Conservation (phyloP, 768 basidiomycete species). For the Auricularia cornea region DNA sequence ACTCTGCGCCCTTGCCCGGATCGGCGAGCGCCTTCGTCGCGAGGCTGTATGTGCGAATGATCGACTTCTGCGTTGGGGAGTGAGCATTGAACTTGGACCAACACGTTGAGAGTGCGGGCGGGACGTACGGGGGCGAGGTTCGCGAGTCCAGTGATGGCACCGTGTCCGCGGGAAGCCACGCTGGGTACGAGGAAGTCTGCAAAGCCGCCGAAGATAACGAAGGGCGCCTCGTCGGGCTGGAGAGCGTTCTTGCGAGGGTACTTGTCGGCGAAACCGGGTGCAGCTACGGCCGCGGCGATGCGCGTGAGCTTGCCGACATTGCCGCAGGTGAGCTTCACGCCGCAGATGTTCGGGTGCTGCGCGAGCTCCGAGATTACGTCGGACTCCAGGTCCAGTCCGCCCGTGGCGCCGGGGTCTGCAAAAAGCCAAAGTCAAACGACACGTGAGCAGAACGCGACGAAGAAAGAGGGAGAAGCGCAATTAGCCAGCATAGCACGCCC, state of each 20-base stretch:
- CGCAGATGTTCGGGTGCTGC: conserved; percentile 63
- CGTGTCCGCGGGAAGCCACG: conserved; percentile 64
- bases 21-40: conserved; percentile 50
- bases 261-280: conserved; percentile 42
- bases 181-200: conserved; percentile 76
- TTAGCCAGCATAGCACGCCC: neutral
- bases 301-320: conserved; percentile 88
- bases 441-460: neutral
- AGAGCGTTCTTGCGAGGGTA: conserved; percentile 50
- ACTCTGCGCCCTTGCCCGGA: conserved; percentile 24
- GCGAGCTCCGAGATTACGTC: conserved; percentile 80
- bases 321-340: conserved; percentile 91
- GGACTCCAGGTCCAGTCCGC: conserved; percentile 87
- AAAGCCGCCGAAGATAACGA: conserved; percentile 82
- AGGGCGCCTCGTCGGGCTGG: conserved; percentile 50
- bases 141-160: conserved; percentile 84
- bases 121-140: conserved; percentile 66
- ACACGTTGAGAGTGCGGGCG: neutral
- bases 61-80: conserved; percentile 32
- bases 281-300: conserved; percentile 61
- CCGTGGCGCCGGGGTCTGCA: conserved; percentile 75
- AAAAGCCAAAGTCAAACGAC: neutral
- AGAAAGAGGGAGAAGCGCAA: neutral
- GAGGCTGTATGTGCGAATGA: conserved; percentile 52
- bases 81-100: neutral